Conservation (phyloP, 306 rosid species). For the Echinosophora koreensis region DNA sequence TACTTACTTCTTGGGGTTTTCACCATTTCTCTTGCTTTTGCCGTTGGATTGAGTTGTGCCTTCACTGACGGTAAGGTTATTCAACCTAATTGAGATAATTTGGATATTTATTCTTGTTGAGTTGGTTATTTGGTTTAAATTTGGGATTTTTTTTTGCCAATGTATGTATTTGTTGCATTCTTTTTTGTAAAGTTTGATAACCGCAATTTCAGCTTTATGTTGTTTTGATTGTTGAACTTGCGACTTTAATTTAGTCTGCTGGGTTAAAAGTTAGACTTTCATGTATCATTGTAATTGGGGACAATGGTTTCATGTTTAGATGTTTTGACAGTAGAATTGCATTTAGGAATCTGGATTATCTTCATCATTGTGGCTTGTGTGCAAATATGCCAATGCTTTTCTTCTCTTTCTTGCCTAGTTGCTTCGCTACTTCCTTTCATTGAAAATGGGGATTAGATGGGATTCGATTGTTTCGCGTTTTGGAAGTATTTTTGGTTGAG, state of each 20-base stretch:
- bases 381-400: not conserved
- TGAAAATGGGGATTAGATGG: not conserved
- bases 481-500: not conserved
- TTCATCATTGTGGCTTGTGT: not conserved
- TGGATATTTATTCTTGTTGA: not conserved
- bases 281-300: not conserved
- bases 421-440: not conserved
- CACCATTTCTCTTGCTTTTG: constrained; percentile 74
- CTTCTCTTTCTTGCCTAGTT: not conserved
- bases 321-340: not conserved
- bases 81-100: not conserved
- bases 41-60: constrained; percentile 88
- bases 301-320: not conserved
- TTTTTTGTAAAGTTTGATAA: too few relatives aligned
- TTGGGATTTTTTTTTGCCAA: not conserved
- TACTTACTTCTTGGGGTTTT: constrained; percentile 76
- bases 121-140: constrained; percentile 2
- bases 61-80: constrained; percentile 73
- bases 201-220: not conserved
- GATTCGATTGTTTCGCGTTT: not conserved
- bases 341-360: not conserved
- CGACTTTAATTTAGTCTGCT: not conserved
- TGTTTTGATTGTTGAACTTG: not conserved
- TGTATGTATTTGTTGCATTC: not conserved
- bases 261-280: constrained; percentile 12